A percentile compares a stretch with the other conserved stretches of the same genome.
phyloP scores from a whole-genome alignment of 2,329 filamentous ascomycete genomes.

The Colletotrichum cuscutae region DNA sequence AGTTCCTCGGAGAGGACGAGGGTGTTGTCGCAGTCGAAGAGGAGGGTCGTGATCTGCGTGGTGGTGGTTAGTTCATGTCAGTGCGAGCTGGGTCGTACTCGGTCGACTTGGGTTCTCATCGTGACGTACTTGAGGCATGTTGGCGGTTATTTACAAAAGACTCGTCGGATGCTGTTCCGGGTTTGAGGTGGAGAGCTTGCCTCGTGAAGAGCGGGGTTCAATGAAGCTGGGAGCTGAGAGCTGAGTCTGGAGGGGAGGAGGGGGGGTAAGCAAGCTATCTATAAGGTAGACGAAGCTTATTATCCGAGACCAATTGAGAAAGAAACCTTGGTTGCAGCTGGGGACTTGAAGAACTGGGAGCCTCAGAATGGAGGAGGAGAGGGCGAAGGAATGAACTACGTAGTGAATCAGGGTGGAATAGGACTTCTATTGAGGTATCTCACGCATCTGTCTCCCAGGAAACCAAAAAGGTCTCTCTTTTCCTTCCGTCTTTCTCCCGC shows the following conservation, averaged over 20 bases:
- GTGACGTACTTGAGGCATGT: constrained; percentile 46
- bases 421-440: too few relatives aligned
- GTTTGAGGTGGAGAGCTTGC: constrained; percentile 1
- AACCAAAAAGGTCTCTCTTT: not conserved
- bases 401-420: not conserved
- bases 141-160: constrained; percentile 37
- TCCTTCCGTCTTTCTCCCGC: not conserved
- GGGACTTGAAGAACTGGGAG: not conserved
- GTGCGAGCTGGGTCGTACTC: not conserved
- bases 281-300: constrained; percentile 1
- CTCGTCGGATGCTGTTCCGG: not conserved
- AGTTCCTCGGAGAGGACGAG: constrained; percentile 91
- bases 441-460: not conserved
- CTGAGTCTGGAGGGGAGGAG: not conserved
- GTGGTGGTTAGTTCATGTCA: not conserved
- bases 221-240: not conserved
- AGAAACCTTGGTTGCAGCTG: not conserved
- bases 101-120: not conserved
- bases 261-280: not conserved
- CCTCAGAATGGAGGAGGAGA: not conserved
- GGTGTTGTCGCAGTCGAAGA: constrained; percentile 90
- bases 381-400: not conserved
- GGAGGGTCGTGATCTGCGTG: constrained; percentile 73
- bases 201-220: not conserved
- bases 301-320: constrained; percentile 18